Base-by-base conservation (phyloP, 805 yeast species). In the Saccharomycopsis synnaedendra region DNA sequence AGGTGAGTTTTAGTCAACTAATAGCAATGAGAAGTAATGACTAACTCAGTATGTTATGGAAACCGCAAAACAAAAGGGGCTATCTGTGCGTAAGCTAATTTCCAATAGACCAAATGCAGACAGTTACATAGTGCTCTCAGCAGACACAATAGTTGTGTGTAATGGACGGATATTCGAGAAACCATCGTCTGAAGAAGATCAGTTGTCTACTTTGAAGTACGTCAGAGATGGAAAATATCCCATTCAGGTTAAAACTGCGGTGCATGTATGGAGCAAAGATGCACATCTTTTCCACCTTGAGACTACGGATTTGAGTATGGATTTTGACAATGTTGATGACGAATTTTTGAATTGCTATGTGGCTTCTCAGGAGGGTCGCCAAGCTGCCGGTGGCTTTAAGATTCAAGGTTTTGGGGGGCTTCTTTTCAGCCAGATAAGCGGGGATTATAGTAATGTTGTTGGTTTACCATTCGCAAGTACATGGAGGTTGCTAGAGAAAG, bases 331-430 rank as follows among this genome's bases (percentile, higher is more conserved):
- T 1, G 63, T 79, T 9, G 69, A 78, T 1, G 78, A 76, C 54
- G 76, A 69, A n/a, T 67, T 80, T 38, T 57, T 90, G 3, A 58
- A 72, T 30, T 66, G 69, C 10, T 90, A 90, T 61, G 82, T 84
- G 7, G 71, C 70, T 3, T 65, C 80, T 2, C 81, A 73, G 28
- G 97, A 90, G 60, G 97, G 93, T 1, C 48, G 70, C 5, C 72
- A 73, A 43, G 97, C 85, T 1, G 96, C 97, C 2, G 98, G 97
- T 4, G 98, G 98, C 0, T 89, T 85, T 65, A 80, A 79, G 56
- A 80, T 83, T 50, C 97, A 90, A 63, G 85, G 81, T 0, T 60
- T 61, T 6, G 93, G 94, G 1, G 78, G 83, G 1, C 58, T 80
- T 36, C 64, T 90, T 53, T 76, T 93, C 54, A 63, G 69, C 27